Evolutionary conservation across 1,284 basidiomycete genomes (phyloP).

Genomic region (Moniliophthora roreri): DNA sequence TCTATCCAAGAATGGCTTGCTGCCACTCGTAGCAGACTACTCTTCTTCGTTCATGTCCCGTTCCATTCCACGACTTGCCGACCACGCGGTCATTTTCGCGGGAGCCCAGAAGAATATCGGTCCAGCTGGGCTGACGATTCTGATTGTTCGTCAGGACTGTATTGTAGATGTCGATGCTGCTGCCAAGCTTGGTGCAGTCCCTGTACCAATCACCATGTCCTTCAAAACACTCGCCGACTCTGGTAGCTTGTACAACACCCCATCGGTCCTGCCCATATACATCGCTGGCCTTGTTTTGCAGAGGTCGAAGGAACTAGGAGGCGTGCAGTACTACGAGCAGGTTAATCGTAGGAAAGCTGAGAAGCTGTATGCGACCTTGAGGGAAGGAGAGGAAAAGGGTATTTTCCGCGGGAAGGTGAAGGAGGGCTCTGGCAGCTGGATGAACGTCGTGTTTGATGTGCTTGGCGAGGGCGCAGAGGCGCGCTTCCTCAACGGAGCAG

Average conservation of each 20-base stretch:
- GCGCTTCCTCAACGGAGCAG: constrained; percentile 78
- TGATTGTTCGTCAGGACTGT: constrained; percentile 93
- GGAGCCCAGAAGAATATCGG: constrained; percentile 99
- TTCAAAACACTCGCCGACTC: constrained; percentile 87
- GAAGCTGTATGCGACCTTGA: constrained; percentile 73
- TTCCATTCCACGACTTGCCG: constrained; percentile 85
- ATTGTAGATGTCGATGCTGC: constrained; percentile 86
- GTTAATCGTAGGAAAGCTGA: constrained; percentile 73
- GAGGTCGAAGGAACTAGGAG: constrained; percentile 69
- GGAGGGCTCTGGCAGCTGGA: constrained; percentile 80
- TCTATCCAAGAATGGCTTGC: constrained; percentile 59
- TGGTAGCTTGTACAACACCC: constrained; percentile 92
- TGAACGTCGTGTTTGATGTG: constrained; percentile 90
- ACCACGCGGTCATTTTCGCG: constrained; percentile 93
- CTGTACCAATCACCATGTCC: constrained; percentile 79
- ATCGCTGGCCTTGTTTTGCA: constrained; percentile 86
- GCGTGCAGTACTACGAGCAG: constrained; percentile 68
- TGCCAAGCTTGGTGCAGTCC: constrained; percentile 69
- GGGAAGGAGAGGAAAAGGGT: constrained; percentile 70
- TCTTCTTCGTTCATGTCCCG: constrained; percentile 97
- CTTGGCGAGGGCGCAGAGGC: constrained; percentile 67
- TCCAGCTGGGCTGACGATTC: constrained; percentile 89
- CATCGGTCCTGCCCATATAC: constrained; percentile 92
- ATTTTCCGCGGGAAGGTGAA: constrained; percentile 69
- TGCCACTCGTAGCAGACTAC: constrained; percentile 93